Evolutionary conservation across 2,329 filamentous ascomycete species (phyloP).

Genomic region (Dothideomycetidae sp.): DNA sequence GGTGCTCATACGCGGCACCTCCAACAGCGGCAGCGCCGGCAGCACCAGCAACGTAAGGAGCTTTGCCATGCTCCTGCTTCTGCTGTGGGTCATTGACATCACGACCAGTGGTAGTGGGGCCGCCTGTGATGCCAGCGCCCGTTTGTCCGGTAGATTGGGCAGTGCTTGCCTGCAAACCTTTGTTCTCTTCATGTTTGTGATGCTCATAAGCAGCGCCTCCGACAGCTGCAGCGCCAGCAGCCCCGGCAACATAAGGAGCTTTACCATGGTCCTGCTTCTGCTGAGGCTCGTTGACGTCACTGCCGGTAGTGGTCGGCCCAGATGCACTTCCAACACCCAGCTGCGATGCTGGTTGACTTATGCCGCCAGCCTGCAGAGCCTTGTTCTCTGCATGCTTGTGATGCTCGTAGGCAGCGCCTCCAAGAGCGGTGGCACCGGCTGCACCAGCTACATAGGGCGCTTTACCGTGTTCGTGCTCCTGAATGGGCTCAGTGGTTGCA

Average conservation of each 20-base stretch:
- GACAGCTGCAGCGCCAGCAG: slow-evolving; percentile 2
- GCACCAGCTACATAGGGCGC: slow-evolving; percentile 6
- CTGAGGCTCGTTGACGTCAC: background rate
- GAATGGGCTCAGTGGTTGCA: background rate
- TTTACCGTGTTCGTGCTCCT: slow-evolving; percentile 1
- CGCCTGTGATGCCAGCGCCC: too few relatives aligned
- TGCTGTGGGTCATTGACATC: background rate
- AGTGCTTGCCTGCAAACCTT: too few relatives aligned
- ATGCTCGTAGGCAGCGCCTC: slow-evolving; percentile 11
- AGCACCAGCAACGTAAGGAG: background rate
- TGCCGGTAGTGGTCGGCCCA: too few relatives aligned
- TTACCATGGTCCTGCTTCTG: slow-evolving; percentile 1
- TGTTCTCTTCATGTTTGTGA: slow-evolving; percentile 14
- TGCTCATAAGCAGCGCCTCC: slow-evolving; percentile 10
- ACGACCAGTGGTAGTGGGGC: background rate
- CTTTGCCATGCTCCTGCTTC: background rate
- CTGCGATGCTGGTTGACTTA: background rate
- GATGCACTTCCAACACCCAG: too few relatives aligned
- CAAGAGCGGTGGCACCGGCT: slow-evolving; percentile 1
- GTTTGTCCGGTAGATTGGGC: background rate
- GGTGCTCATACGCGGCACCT: background rate
- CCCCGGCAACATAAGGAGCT: slow-evolving; percentile 5
- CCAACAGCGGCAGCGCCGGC: background rate
- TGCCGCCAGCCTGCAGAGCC: background rate
- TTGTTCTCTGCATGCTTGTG: slow-evolving; percentile 13